Base-by-base conservation (phyloP, 441 rosid species). In the Mallotus repandus region DNA sequence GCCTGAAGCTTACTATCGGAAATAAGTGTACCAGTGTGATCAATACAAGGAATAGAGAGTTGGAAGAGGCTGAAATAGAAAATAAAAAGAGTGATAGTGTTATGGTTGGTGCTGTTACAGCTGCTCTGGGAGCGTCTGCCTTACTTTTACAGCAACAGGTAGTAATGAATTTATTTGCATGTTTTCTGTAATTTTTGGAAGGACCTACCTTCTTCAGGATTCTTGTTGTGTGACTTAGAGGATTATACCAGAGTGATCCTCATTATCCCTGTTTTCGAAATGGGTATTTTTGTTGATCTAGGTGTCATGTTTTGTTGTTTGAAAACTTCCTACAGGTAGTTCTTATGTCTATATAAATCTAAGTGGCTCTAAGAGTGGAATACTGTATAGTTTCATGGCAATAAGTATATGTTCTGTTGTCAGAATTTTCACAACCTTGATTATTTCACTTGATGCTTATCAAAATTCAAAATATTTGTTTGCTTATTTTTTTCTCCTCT, bases 61-160 rank as follows among this genome's bases (percentile, higher is more conserved):
- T 66, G 75, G 66, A 80, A 73, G 81, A 77, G 66, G 75, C 73
- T 56, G 85, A 79, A 64, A 69, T 74, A 49, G 81, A 79, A 68
- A 80, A 64, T 78, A 74, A 75, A 66, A 79, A 73, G 46, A 91
- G 72, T 68, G 89, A 83, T 14, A 72, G 74, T 74, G 85, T 89
- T 68, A 84, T 96, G 97, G 91, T 86, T 82, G 98, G 98, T 79
- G 97, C 94, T 76, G 81, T 93, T 62, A 88, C 95, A 68, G 98
- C 96, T 83, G 98, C 99, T 70, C 78, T 96, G 69, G 99, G 99
- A 75, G 93, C 98, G 75, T 92, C 99, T 75, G 91, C 98, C 68
- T 85, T 92, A 60, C 83, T 96, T 64, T 86, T 82, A 63, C 88
- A 86, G 70, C 82, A 86, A 70, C 83, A 87, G 94, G 99, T 96